Base-by-base conservation (phyloP, 2,329 filamentous ascomycete species). In the Aspergillus neotritici region DNA sequence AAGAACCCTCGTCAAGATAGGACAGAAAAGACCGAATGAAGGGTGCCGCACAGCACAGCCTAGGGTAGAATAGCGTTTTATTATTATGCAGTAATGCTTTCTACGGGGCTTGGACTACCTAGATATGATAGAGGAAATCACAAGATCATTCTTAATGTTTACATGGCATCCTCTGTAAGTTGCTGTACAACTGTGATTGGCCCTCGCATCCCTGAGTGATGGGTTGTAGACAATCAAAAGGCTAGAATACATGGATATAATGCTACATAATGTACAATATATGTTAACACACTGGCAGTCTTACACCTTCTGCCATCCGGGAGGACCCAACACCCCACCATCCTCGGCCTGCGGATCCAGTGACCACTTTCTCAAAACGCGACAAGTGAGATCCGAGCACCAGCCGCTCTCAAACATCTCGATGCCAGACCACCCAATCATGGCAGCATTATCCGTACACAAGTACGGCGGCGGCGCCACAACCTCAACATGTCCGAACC, bases 391-490 rank as follows among this genome's bases (percentile, higher is more conserved):
- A 14, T 78, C 75, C 7, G 80, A 83, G 46, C 72, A 67, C 74
- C 80, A 90, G 0, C 91, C 90, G 1, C 78, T 80, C 64, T 86
- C 77, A 59, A 79, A 96, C 90, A 98, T 96, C 68, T 97, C 90
- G 52, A 90, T 77, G 0, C 85, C 93, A 1, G 90, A 76, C 91
- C 93, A 97, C 1, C 85, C 91, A 62, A 97, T 90, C 93, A 98
- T 98, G 37, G 89, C 87, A 10, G 93, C 93, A 65, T 98, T 97
- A 60, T 98, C 93, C 0, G 88, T 96, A 61, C 93, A 97, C 41
- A 91, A 74, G 33, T 75, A 72, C 8, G 79, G 66, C 3, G 89
- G 89, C n/a, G 93, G 91, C 43, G 84, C 86, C 25, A 83, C 67
- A 6, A 96, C 64, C 9, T 74, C 56, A 21, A 94, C 63, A 50